These are phyloP conservation scores for Starmerella sp. DNA, from an alignment of 805 yeast genomes.

Conservation along the genomic window DNA sequence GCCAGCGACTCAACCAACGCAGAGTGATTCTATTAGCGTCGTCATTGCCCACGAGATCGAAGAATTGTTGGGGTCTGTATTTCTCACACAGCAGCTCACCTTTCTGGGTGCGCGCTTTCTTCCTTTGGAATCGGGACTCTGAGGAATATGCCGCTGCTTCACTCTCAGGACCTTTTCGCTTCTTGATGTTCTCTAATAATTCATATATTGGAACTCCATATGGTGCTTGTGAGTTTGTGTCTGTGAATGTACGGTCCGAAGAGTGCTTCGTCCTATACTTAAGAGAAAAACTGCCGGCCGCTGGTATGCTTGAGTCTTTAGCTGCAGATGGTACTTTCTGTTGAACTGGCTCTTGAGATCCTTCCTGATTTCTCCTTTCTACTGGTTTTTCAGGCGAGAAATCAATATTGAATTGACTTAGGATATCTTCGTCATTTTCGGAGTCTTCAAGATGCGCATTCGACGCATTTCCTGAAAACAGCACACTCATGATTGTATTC, in stretches of 20 bases:
- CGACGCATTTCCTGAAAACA: neutral
- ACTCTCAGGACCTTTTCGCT: neutral
- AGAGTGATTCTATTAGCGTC: constrained; percentile 46
- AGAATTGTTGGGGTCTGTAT: constrained; percentile 52
- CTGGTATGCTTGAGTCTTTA: neutral
- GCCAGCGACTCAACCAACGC: constrained; percentile 61
- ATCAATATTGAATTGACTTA: neutral
- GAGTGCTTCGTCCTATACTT: neutral
- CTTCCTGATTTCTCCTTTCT: too few relatives aligned
- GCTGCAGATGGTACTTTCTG: too few relatives aligned
- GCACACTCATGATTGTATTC: neutral
- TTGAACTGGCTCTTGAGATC: too few relatives aligned
- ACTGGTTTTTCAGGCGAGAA: neutral
- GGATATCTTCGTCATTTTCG: neutral
- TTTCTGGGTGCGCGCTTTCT: neutral
- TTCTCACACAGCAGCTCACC: constrained; percentile 44
- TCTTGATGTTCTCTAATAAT: neutral
- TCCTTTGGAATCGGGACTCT: neutral
- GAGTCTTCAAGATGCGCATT: neutral
- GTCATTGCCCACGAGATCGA: constrained; percentile 63
- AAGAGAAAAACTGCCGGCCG: neutral
- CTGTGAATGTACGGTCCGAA: neutral
- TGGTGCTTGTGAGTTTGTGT: constrained; percentile 5
- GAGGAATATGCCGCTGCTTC: neutral
- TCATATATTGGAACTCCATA: constrained; percentile 21